Base-by-base conservation (phyloP, 208 protist species). In the Trypanosoma cruzi region DNA sequence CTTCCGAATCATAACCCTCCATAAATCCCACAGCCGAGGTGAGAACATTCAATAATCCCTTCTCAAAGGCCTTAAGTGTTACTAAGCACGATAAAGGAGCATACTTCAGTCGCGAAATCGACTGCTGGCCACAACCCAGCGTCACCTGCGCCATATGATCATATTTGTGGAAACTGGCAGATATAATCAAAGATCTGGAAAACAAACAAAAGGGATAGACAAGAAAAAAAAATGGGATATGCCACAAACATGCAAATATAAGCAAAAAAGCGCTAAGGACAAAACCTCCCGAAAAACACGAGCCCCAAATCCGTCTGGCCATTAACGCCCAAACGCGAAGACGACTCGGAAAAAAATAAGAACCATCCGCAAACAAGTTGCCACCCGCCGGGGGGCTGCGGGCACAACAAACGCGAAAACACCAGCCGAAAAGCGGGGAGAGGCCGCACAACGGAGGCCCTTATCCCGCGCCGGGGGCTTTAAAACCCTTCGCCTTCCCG, bases 21-120 rank as follows among this genome's bases (percentile, higher is more conserved):
- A 72, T 42, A 68, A 79, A 74, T 7, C 36, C 54, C 32, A 79
- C 50, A 64, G 66, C 57, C 59, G 66, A 68, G 22, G 64, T 53
- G 32, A 68, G 18, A 31, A 73, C 49, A 48, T 62, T 53, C 29
- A 73, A 56, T 8, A 79, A 5, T 20, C 29, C 26, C 7, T 60
- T 60, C 42, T 69, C 46, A 22, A 34, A 37, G 1, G 26, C 28
- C 32, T 68, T 65, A 22, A 58, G 20, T 6, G 44, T 20, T 28
- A 77, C 0, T 46, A 69, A 46, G 31, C 36, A 29, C 46, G 71
- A 65, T 58, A 77, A 44, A 10, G 54, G 8, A 22, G 49, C 44
- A 49, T 75, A 75, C 36, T 65, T 70, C 14, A 75, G 50, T 16
- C 56, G 54, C 20, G 56, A 60, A 48, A 75, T 55, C 20, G 71